Evolutionary conservation across 2,329 filamentous ascomycete genomes (phyloP).

Genomic region (Aotearoamyces nothofagi): DNA sequence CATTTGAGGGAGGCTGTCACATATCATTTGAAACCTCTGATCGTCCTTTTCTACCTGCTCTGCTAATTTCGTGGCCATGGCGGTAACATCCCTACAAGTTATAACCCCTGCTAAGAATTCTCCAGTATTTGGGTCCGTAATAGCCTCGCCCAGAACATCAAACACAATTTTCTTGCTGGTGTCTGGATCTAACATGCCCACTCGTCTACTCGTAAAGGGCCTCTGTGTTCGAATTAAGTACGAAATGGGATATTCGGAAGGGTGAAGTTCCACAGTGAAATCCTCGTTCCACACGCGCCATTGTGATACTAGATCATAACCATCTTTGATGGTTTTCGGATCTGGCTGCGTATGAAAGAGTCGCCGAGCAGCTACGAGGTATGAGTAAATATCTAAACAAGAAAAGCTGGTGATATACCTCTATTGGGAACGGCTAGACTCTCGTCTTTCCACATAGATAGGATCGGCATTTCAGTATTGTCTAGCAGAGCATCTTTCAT

Average conservation of each 20-base stretch:
- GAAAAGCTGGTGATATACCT: slow-evolving; percentile 26
- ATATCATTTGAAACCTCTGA: slow-evolving; percentile 59
- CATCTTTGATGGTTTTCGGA: slow-evolving; percentile 26
- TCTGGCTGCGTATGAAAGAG: slow-evolving; percentile 31
- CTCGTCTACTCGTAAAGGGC: slow-evolving; percentile 39
- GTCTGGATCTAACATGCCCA: slow-evolving; percentile 45
- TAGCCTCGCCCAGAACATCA: slow-evolving; percentile 51
- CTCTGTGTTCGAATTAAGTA: slow-evolving; percentile 44
- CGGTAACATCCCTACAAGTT: slow-evolving; percentile 57
- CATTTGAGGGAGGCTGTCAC: slow-evolving; percentile 56
- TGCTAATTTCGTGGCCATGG: slow-evolving; percentile 52
- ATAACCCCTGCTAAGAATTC: slow-evolving; percentile 63
- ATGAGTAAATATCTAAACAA: not conserved
- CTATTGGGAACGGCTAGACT: slow-evolving; percentile 60
- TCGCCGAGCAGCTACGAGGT: slow-evolving; percentile 21
- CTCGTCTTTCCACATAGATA: slow-evolving; percentile 71
- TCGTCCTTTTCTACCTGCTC: slow-evolving; percentile 58
- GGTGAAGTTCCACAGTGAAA: slow-evolving; percentile 40
- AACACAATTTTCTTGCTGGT: slow-evolving; percentile 39
- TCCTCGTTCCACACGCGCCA: slow-evolving; percentile 52
- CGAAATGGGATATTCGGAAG: slow-evolving; percentile 52
- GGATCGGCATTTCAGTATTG: slow-evolving; percentile 57
- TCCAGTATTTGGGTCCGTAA: slow-evolving; percentile 49
- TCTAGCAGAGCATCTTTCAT: slow-evolving; percentile 69
- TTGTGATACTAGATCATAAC: slow-evolving; percentile 38